Evolutionary conservation across 306 rosid genomes (phyloP).

Genomic region (Cotoneaster glaucophyllus): DNA sequence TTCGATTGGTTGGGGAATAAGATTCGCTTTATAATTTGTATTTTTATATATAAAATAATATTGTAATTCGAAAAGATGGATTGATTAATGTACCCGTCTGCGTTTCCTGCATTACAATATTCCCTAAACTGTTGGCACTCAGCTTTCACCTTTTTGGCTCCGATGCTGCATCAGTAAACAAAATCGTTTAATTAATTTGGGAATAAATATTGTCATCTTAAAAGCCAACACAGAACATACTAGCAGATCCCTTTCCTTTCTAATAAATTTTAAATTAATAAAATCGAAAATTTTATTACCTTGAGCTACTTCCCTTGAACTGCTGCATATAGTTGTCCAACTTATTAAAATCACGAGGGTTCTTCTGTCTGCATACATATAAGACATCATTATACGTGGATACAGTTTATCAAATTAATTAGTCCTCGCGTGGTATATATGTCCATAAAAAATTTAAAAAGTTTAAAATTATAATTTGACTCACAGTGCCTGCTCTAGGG

Average conservation of each 20-base stretch:
- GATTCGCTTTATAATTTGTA: not conserved
- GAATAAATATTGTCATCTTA: conserved; percentile 19
- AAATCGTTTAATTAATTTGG: conserved; percentile 5
- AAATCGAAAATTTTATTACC: conserved; percentile 24
- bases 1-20: not conserved
- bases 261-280: not conserved
- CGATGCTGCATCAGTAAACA: conserved; percentile 52
- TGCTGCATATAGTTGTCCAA: conserved; percentile 75
- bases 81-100: conserved; percentile 54
- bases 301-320: conserved; percentile 92
- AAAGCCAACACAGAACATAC: conserved; percentile 40
- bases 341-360: conserved; percentile 58
- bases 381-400: not conserved
- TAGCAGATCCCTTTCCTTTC: conserved; percentile 1
- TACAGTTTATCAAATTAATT: too few species aligned
- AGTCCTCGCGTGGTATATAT: too few species aligned
- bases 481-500: conserved; percentile 67
- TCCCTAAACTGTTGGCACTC: conserved; percentile 74
- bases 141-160: conserved; percentile 91
- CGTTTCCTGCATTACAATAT: conserved; percentile 63
- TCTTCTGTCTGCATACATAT: conserved; percentile 43
- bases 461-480: conserved; percentile 8
- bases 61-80: not conserved
- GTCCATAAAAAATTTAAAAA: not conserved
- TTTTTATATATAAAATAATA: not conserved